These are phyloP conservation scores for Simplicillium aogashimaense DNA, from an alignment of 2,329 filamentous ascomycete genomes.

Conservation along the genomic window DNA sequence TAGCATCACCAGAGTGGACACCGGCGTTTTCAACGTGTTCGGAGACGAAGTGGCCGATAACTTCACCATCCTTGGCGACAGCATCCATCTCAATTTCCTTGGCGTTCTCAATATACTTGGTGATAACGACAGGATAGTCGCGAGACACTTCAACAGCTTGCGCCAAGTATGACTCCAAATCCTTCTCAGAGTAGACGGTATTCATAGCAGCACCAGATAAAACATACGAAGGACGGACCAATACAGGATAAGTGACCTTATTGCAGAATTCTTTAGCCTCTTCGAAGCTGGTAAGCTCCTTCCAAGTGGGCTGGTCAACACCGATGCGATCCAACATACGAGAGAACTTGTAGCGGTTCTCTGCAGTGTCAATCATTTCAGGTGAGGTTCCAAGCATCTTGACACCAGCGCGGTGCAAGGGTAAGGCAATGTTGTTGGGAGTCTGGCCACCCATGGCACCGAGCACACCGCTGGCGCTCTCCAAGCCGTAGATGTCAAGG, in stretches of 20 bases:
- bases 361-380: constrained; percentile 96
- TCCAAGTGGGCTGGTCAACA: constrained; percentile 96
- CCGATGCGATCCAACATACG: constrained; percentile 92
- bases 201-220: constrained; percentile 98
- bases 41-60: constrained; percentile 93
- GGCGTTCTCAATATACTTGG: constrained; percentile 98
- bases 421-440: constrained; percentile 93
- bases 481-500: constrained; percentile 86
- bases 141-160: constrained; percentile 90
- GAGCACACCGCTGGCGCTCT: constrained; percentile 73
- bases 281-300: constrained; percentile 89
- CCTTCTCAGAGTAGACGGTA: constrained; percentile 93
- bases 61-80: constrained; percentile 78
- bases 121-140: constrained; percentile 95
- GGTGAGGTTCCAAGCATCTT: constrained; percentile 92
- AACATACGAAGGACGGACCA: constrained; percentile 94
- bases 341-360: constrained; percentile 98
- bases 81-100: constrained; percentile 99
- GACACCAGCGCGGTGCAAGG: constrained; percentile 78
- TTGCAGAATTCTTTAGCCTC: constrained; percentile 83
- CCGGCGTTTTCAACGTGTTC: constrained; percentile 98
- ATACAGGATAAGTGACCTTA: constrained; percentile 82
- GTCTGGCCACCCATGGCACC: constrained; percentile 97
- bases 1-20: constrained; percentile 96
- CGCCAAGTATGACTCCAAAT: constrained; percentile 77